These are phyloP conservation scores for Candida pseudoglaebosa DNA, from an alignment of 805 yeast species.

Conservation along the genomic window DNA sequence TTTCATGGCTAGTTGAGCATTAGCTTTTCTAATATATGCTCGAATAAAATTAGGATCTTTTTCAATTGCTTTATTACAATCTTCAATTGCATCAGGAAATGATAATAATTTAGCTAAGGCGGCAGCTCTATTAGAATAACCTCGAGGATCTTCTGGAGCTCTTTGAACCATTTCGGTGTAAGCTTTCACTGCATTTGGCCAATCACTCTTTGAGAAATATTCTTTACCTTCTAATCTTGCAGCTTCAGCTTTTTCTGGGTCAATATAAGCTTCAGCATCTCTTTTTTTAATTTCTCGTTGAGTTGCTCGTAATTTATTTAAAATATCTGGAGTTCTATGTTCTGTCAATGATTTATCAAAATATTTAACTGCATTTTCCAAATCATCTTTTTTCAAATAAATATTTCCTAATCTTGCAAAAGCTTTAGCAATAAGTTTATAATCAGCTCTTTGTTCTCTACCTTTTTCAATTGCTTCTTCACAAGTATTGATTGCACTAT, in stretches of 20 bases:
- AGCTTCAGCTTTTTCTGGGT: constrained; percentile 91
- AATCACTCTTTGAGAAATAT: constrained; percentile 81
- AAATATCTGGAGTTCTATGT: constrained; percentile 92
- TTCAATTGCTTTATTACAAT: constrained; percentile 85
- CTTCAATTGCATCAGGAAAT: constrained; percentile 93
- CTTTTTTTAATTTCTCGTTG: constrained; percentile 80
- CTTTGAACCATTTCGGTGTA: constrained; percentile 95
- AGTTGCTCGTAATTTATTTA: constrained; percentile 79
- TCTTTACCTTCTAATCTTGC: constrained; percentile 93
- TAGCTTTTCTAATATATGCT: constrained; percentile 96
- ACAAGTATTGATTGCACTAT: constrained; percentile 78
- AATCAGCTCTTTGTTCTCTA: constrained; percentile 85
- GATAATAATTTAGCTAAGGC: constrained; percentile 91
- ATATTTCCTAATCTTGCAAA: constrained; percentile 87
- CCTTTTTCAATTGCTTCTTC: constrained; percentile 83
- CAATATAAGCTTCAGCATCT: constrained; percentile 75
- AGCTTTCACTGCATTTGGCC: constrained; percentile 95
- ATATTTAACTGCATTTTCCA: constrained; percentile 65
- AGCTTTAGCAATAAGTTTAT: constrained; percentile 86
- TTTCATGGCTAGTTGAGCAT: constrained; percentile 85
- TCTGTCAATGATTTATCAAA: constrained; percentile 93
- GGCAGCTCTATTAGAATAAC: constrained; percentile 97
- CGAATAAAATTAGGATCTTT: constrained; percentile 86
- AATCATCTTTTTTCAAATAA: constrained; percentile 71
- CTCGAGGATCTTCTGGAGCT: constrained; percentile 95